phyloP scores from a whole-genome alignment of 768 basidiomycete genomes.

The Mycena floridula region DNA sequence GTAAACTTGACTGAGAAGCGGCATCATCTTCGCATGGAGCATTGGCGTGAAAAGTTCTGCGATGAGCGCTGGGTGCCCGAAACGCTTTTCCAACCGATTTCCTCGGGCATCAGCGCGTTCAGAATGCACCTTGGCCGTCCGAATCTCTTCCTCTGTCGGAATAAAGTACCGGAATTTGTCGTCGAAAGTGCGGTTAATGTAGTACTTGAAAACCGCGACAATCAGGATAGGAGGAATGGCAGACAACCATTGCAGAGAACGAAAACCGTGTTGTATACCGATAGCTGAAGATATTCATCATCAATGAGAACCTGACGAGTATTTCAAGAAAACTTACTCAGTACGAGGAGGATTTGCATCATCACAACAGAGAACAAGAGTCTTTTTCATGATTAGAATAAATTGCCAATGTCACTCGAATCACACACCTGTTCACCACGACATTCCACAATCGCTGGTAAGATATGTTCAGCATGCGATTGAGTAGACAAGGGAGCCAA shows the following conservation, averaged over 20 bases:
- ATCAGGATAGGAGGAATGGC: constrained; percentile 85
- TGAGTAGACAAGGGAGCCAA: constrained; percentile 11
- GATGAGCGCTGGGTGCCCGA: constrained; percentile 91
- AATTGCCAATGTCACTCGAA: no score
- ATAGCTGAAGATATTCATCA: constrained; percentile 54
- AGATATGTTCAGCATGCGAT: constrained; percentile 3
- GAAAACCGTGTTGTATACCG: constrained; percentile 73
- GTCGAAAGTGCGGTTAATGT: constrained; percentile 65
- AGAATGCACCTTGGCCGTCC: constrained; percentile 68
- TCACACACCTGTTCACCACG: no score
- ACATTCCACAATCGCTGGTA: constrained; percentile 87
- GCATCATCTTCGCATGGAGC: constrained; percentile 84
- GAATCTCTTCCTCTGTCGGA: constrained; percentile 77
- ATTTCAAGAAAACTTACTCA: constrained; percentile 54
- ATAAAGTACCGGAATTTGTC: constrained; percentile 73
- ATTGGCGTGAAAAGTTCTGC: constrained; percentile 83
- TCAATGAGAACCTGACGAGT: constrained; percentile 5
- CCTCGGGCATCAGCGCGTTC: constrained; percentile 67
- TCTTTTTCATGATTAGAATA: no score
- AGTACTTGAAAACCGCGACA: constrained; percentile 78
- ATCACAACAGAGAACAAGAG: constrained; percentile 70
- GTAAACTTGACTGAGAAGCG: constrained; percentile 69
- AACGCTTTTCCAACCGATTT: constrained; percentile 80
- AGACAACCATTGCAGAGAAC: constrained; percentile 72
- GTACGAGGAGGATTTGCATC: constrained; percentile 83